A percentile compares a stretch with the other conserved stretches of the same genome.
These are phyloP conservation scores for Penicillium sumatraense DNA, from an alignment of 2,329 filamentous ascomycete genomes.

Conservation along the genomic window DNA sequence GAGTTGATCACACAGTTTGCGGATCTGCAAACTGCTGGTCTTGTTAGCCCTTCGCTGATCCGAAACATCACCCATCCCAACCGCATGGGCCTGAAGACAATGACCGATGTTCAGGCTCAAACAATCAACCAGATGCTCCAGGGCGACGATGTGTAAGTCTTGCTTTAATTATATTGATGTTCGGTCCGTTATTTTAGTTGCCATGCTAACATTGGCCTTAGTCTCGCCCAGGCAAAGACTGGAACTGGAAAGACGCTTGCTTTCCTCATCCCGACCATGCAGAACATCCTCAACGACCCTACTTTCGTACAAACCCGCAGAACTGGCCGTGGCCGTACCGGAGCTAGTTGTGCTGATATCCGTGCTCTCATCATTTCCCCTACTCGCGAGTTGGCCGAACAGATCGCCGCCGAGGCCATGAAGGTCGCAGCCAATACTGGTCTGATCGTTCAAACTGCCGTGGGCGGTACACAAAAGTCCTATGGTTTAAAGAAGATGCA, in stretches of 20 bases:
- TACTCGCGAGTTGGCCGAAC: constrained; percentile 66
- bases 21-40: constrained; percentile 40
- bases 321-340: constrained; percentile 6
- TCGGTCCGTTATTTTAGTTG: neutral
- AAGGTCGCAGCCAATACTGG: constrained; percentile 69
- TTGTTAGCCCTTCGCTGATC: constrained; percentile 69
- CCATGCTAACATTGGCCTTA: constrained; percentile 38
- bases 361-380: constrained; percentile 66
- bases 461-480: constrained; percentile 84
- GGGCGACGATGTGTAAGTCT: constrained; percentile 77
- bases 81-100: constrained; percentile 76
- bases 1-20: constrained; percentile 42
- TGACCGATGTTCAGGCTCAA: constrained; percentile 90
- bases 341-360: constrained; percentile 51
- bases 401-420: constrained; percentile 72
- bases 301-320: constrained; percentile 47
- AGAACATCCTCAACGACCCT: constrained; percentile 74
- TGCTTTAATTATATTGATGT: constrained; percentile 18
- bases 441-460: constrained; percentile 75
- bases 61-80: constrained; percentile 63
- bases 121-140: constrained; percentile 81
- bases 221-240: constrained; percentile 91
- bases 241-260: constrained; percentile 96
- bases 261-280: constrained; percentile 84
- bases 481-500: constrained; percentile 70